Conservation (phyloP, 225 moss, liverwort and hornwort species). For the Lunularia cruciata region DNA sequence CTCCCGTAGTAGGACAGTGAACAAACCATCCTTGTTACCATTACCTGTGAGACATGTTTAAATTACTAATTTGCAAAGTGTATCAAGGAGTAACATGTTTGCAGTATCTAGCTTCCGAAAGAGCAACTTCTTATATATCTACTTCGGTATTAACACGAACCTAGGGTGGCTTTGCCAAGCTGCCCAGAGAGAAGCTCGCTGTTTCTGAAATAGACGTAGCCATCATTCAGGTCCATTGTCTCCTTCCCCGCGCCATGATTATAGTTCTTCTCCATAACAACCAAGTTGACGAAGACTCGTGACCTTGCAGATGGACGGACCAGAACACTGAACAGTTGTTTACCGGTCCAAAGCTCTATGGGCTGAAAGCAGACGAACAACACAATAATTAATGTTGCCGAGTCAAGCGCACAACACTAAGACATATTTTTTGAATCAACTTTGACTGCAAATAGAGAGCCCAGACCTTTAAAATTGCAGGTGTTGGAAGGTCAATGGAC, state of each 20-base stretch:
- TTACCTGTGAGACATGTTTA: conserved; percentile 55
- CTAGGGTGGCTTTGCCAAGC: conserved; percentile 94
- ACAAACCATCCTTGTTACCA: conserved; percentile 96
- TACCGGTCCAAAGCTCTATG: conserved; percentile 97
- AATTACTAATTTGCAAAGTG: no score
- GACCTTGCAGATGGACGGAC: conserved; percentile 83
- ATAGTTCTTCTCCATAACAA: conserved; percentile 87
- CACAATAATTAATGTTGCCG: neutral
- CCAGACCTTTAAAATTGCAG: conserved; percentile 83
- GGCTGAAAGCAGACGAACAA: conserved; percentile 52
- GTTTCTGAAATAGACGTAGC: conserved; percentile 91
- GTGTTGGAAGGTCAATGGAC: conserved; percentile 82
- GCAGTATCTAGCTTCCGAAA: no score
- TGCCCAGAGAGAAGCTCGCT: conserved; percentile 95
- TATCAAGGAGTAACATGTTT: no score
- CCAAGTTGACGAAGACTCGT: conserved; percentile 85
- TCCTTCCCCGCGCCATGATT: conserved; percentile 70
- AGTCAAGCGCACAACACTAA: neutral
- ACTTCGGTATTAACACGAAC: conserved; percentile 34
- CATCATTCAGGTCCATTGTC: conserved; percentile 89
- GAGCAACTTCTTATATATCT: no score
- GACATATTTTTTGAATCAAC: no score
- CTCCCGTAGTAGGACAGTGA: conserved; percentile 82
- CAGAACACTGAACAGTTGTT: conserved; percentile 96
- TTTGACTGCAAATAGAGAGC: neutral